A percentile compares a stretch with the other conserved stretches of the same genome.
Conservation (phyloP, 177 flowering plant genomes). For the Vitis hybrid region DNA sequence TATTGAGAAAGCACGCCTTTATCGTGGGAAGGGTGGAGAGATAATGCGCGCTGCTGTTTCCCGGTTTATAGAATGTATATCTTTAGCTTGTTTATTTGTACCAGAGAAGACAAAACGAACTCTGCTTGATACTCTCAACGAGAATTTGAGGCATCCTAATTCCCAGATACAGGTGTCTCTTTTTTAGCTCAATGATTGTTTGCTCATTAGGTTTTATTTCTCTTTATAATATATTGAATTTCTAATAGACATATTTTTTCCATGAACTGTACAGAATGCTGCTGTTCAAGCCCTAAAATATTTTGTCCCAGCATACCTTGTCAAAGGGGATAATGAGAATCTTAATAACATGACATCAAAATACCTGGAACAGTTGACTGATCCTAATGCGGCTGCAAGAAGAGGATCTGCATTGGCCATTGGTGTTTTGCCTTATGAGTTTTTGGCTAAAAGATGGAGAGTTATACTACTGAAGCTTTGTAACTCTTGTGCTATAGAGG, state of each 20-base stretch:
- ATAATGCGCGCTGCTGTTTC: conserved; percentile 96
- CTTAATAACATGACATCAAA: conserved; percentile 41
- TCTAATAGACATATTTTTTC: conserved; percentile 2
- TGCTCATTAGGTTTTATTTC: conserved; percentile 2
- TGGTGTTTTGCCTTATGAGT: conserved; percentile 70
- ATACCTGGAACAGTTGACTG: conserved; percentile 67
- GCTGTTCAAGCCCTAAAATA: conserved; percentile 83
- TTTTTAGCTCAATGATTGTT: neutral
- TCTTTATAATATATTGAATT: neutral
- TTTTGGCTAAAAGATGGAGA: conserved; percentile 66
- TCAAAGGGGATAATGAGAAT: conserved; percentile 23
- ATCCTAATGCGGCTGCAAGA: conserved; percentile 83
- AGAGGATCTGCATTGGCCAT: conserved; percentile 93
- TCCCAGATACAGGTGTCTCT: conserved; percentile 81
- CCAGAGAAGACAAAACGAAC: conserved; percentile 58
- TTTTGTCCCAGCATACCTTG: conserved; percentile 60
- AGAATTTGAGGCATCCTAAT: conserved; percentile 93
- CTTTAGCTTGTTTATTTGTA: conserved; percentile 44
- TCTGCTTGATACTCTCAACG: conserved; percentile 78
- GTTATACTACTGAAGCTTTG: conserved; percentile 73
- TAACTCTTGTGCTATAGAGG: conserved; percentile 73
- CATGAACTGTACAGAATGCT: conserved; percentile 49
- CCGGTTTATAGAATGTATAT: conserved; percentile 76
- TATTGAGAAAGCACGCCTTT: conserved; percentile 96
- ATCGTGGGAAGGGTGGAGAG: conserved; percentile 99